Evolutionary conservation across 768 basidiomycete species (phyloP), one percentile per base, ranked within the genome.

Genomic region (Dioszegia crocea): DNA sequence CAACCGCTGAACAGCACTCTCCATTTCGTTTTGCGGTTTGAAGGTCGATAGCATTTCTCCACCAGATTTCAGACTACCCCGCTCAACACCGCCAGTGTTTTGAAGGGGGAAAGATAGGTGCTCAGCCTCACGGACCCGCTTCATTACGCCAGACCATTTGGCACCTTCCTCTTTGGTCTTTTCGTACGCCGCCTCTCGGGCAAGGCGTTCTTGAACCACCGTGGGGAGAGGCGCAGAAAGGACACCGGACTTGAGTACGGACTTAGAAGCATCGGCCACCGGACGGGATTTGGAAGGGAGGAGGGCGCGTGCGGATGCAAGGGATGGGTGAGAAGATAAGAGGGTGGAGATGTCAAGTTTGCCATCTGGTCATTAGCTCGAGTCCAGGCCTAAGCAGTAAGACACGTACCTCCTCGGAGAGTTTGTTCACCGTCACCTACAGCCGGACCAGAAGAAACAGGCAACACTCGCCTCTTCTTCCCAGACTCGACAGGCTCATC

Each of bases 71-170:
- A 72, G 66, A 2, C 72, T 71, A 14, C 76, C 76, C 38, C 76
- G 56, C 10, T 74, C 74, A 16, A 29, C 24, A 3, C 51, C 51
- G 23, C 51, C 38, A 39, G 70, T 64, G 1, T 63, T 68, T 47
- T 75, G 67, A 14, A 76, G 59, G 48, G 76, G 76, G 57, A 77
- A 77, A 2, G 64, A 66, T 11, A 77, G 65, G 27, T 77, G 71
- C 50, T 80, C 52, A 45, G 88, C 89, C 80, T 97, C 90, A 64
- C 87, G 86, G 64, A 99, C 91, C 21, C 84, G 83, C 76, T 88
- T 89, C 87, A 97, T 94, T 2, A 90, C 89, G 4, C 84, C 85
- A 26, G 84, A 84, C 96, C 94, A 98, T 80, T 94, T 96, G 63
- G 88, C 85, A 1, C 94, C 87, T 75, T 97, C 93, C 62, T 84